A percentile compares a stretch with the other conserved stretches of the same genome.
Conservation (phyloP, 768 basidiomycete genomes). For the Rubroboletus pulcherrimus region DNA sequence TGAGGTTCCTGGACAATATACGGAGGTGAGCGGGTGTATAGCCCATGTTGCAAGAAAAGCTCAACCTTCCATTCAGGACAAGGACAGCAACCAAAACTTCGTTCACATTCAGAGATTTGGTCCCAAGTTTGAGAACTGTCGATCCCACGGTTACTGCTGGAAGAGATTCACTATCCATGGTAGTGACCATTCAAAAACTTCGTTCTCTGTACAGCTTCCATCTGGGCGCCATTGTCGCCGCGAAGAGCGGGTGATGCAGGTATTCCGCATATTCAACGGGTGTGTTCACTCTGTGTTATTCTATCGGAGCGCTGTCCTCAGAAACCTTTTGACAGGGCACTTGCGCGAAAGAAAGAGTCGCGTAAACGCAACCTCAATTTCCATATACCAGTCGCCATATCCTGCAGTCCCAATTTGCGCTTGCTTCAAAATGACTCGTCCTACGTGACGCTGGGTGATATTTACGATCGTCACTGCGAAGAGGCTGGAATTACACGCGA, state of each 20-base stretch:
- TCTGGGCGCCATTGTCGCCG: slow-evolving; percentile 80
- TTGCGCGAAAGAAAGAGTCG: slow-evolving; percentile 86
- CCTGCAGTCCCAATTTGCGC: slow-evolving; percentile 78
- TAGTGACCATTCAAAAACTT: slow-evolving; percentile 81
- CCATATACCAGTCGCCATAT: slow-evolving; percentile 85
- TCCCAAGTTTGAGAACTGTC: slow-evolving; percentile 85
- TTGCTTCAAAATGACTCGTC: slow-evolving; percentile 90
- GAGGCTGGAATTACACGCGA: slow-evolving; percentile 73
- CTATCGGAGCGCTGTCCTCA: not conserved
- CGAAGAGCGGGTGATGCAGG: slow-evolving; percentile 88
- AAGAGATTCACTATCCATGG: slow-evolving; percentile 89
- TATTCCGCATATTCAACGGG: slow-evolving; percentile 95
- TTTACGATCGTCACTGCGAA: slow-evolving; percentile 88
- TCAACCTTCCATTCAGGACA: slow-evolving; percentile 59
- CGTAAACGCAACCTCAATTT: slow-evolving; percentile 89
- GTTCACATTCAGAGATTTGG: slow-evolving; percentile 87
- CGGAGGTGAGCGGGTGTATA: slow-evolving; percentile 58
- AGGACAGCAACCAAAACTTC: slow-evolving; percentile 90
- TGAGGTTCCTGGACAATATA: slow-evolving; percentile 98
- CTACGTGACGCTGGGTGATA: slow-evolving; percentile 86
- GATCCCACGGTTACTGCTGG: slow-evolving; percentile 83
- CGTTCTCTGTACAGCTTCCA: slow-evolving; percentile 90
- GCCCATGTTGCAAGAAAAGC: not conserved
- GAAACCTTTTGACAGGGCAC: slow-evolving; percentile 48
- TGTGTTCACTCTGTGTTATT: slow-evolving; percentile 32